phyloP scores from a whole-genome alignment of 768 basidiomycete genomes.

The Calocybe cyanea region DNA sequence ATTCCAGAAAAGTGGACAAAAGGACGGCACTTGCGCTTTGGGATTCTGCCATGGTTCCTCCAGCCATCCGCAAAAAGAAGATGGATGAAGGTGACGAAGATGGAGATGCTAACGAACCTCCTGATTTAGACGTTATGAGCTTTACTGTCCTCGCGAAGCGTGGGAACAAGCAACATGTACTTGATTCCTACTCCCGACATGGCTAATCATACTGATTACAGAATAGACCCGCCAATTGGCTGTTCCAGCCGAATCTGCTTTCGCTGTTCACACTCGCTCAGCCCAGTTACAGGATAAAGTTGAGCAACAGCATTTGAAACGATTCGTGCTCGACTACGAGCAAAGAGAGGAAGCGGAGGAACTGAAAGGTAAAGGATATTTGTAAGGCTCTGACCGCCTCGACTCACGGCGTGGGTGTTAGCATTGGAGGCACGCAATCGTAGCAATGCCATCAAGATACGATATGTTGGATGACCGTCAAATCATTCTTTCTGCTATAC shows the following conservation, averaged over 20 bases:
- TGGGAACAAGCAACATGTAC: conserved; percentile 89
- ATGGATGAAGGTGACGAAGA: conserved; percentile 57
- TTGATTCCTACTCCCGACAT: conserved; percentile 1
- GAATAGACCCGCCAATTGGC: conserved; percentile 78
- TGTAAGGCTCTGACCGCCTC: neutral
- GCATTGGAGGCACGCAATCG: conserved; percentile 70
- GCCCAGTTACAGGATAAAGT: conserved; percentile 93
- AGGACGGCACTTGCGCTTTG: conserved; percentile 83
- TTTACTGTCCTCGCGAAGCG: conserved; percentile 92
- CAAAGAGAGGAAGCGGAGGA: conserved; percentile 87
- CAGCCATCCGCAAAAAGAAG: conserved; percentile 62
- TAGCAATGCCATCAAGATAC: conserved; percentile 69
- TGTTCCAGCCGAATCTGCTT: conserved; percentile 80
- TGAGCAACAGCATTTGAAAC: conserved; percentile 95
- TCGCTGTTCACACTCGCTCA: conserved; percentile 87
- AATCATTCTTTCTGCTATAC: neutral
- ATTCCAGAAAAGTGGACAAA: conserved; percentile 84
- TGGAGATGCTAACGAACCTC: conserved; percentile 30
- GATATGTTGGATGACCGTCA: conserved; percentile 54
- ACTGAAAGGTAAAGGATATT: conserved; percentile 51
- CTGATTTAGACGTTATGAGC: conserved; percentile 60
- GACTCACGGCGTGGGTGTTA: conserved; percentile 20
- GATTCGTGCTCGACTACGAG: conserved; percentile 89
- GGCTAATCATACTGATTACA: conserved; percentile 2
- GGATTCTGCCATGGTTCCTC: conserved; percentile 81